Evolutionary conservation across 83 land plant species (phyloP), one percentile per base, ranked within the genome.

Genomic region (Isoetes engelmannii): DNA sequence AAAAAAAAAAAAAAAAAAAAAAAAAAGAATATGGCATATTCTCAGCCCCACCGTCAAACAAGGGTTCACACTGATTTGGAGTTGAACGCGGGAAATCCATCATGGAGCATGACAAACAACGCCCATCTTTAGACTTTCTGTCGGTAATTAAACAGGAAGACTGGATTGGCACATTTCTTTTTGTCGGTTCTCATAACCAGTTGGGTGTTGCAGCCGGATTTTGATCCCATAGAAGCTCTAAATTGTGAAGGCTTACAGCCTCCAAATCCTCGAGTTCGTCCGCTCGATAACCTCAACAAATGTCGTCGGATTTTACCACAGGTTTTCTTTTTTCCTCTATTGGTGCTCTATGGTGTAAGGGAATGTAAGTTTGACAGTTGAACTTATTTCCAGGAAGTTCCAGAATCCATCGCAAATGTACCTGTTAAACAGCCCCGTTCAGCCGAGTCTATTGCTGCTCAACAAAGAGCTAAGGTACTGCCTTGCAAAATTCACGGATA

Each of bases 191-290:
- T 28, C 37, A 28, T 28, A 28, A 28, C 37, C 37, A 28, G 37
- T 28, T 28, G 37, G 37, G 37, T 28, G 37, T 28, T 71, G 75
- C 62, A 76, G 79, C 57, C 10, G 18, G 79, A 76, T 6, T 76
- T 76, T 54, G 77, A 76, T 58, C 69, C 79, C 28, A 48, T 76
- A 61, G 75, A 72, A 51, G 79, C 79, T n/a, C 74, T 76, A 56
- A 47, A 50, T 20, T 55, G 63, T 6, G 75, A 72, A 65, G 79
- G 75, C 46, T 62, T 76, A 12, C 63, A 76, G 57, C 79, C 79
- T 48, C 79, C 79, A 19, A 76, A 76, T 47, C 56, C 79, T 12
- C 79, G 79, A 47, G 79, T 76, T 6, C 79, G 79, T 5, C 79
- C 79, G 15, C 70, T 76, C 41, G 79, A 76, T 56, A 76, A 76